These are phyloP conservation scores for Ogataea ramenticola DNA, from an alignment of 805 yeast species.

Conservation along the genomic window DNA sequence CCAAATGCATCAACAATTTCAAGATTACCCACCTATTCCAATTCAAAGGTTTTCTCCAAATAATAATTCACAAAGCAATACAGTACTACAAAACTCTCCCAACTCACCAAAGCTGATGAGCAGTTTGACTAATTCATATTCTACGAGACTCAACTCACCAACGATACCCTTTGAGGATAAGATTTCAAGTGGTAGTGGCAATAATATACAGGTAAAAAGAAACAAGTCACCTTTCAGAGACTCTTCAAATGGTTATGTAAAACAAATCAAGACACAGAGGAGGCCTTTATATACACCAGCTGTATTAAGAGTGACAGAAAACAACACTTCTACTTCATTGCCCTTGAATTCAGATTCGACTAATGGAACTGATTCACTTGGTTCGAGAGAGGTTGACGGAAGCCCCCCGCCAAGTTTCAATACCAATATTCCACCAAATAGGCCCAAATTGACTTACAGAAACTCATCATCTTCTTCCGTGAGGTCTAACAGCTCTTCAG, in stretches of 20 bases:
- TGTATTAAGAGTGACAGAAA: constrained; percentile 43
- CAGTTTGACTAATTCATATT: background rate
- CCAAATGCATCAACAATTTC: background rate
- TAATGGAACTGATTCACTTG: constrained; percentile 7
- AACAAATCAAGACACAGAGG: constrained; percentile 73
- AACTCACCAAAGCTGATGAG: background rate
- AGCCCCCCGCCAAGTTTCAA: background rate
- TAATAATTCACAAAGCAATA: background rate
- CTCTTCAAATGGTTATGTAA: constrained; percentile 32
- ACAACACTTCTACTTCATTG: constrained; percentile 1
- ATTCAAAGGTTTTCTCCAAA: background rate
- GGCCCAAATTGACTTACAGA: constrained; percentile 12
- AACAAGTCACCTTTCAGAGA: constrained; percentile 23
- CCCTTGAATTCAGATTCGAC: constrained; percentile 3
- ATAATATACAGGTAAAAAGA: constrained; percentile 1
- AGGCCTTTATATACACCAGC: constrained; percentile 90
- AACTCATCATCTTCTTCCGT: constrained; percentile 17
- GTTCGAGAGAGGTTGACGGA: background rate
- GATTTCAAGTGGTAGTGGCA: background rate
- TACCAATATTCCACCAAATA: constrained; percentile 2
- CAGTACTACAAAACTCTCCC: background rate
- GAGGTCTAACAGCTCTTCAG: constrained; percentile 16
- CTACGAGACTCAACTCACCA: background rate
- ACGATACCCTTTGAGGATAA: background rate
- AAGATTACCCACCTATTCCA: background rate